A percentile compares a stretch with the other conserved stretches of the same genome.
Conservation (phyloP, 805 yeast genomes). For the Kregervanrija pseudodelftensis region DNA sequence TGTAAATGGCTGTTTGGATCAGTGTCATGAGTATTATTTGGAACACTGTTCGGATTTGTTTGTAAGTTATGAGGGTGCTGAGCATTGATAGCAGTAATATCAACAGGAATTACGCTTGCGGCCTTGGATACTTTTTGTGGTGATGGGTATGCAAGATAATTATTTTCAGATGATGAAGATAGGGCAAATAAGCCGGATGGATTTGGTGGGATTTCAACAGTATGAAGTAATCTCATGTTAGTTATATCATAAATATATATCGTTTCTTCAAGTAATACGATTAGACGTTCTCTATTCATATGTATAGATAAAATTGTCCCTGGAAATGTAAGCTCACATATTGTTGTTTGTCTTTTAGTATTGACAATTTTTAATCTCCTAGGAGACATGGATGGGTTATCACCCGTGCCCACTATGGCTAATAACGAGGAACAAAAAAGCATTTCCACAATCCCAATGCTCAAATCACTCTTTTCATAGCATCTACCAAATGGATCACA, state of each 20-base stretch:
- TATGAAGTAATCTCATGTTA: slow-evolving; percentile 75
- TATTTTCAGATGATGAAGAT: slow-evolving; percentile 44
- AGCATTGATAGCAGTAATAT: slow-evolving; percentile 6
- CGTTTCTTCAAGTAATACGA: slow-evolving; percentile 79
- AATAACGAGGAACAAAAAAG: slow-evolving; percentile 78
- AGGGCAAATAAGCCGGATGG: slow-evolving; percentile 55
- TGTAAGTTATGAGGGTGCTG: slow-evolving; percentile 8
- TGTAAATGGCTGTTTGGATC: neutral
- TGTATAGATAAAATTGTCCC: slow-evolving; percentile 67
- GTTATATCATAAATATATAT: slow-evolving; percentile 85
- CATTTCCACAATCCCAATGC: slow-evolving; percentile 80
- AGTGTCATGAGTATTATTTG: slow-evolving; percentile 2
- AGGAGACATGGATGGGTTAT: slow-evolving; percentile 69
- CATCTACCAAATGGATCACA: slow-evolving; percentile 85
- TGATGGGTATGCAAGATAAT: slow-evolving; percentile 65
- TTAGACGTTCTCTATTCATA: slow-evolving; percentile 75
- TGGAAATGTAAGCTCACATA: slow-evolving; percentile 89
- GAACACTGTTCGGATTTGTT: neutral
- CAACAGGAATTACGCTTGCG: neutral
- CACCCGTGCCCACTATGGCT: slow-evolving; percentile 80
- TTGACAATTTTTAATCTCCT: slow-evolving; percentile 76
- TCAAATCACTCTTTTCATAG: slow-evolving; percentile 43
- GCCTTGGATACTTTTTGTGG: slow-evolving; percentile 48
- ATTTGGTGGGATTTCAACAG: slow-evolving; percentile 59
- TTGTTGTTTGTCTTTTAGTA: slow-evolving; percentile 60